Evolutionary conservation across 768 basidiomycete genomes (phyloP), one percentile per base, ranked within the genome.

Genomic region (Butyriboletus loyo): DNA sequence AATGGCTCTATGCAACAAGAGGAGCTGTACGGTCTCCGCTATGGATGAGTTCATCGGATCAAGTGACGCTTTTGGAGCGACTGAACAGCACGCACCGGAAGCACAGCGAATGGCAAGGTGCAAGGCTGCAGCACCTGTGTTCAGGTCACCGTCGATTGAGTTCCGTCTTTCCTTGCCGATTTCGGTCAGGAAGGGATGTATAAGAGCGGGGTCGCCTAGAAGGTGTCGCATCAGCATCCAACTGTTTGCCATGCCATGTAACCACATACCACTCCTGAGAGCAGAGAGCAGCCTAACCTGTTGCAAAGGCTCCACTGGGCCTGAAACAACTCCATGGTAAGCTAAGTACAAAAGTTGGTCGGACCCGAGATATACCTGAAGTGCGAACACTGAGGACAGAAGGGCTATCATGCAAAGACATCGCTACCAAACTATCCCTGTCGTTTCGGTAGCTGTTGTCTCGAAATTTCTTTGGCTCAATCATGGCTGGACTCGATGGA

Each of bases 51-150:
- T n/a, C 22, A 21, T 57, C 21, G 38, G 55, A 44, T 43, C 41
- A 47, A 35, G 27, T 37, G 52, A 42, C 17, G 15, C 19, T 6
- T 2, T 28, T 32, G 31, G n/a, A n/a, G 15, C 31, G 9, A 42
- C n/a, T 7, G 37, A 15, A 46, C 19, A 35, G 7, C n/a, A 72
- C 83, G 22, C 59, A 88, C 87, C 78, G 10, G 85, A 84, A 52
- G 81, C 89, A 66, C 90, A 92, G 38, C 87, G 80, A n/a, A 92
- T 82, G 11, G 88, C 89, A 3, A 92, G 80, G 67, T 92, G 89
- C 7, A 92, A 72, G 0, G 87, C 87, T 3, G 87, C 85, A 6
- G 88, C 86, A 13, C 82, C 86, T 1, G 84, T 79, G 63, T 90
- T 85, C 0, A 83, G 53, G 15, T 78, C 76, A 14, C 68, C 71